phyloP scores from a whole-genome alignment of 1,284 basidiomycete genomes.

The Microbotryum intermedium region DNA sequence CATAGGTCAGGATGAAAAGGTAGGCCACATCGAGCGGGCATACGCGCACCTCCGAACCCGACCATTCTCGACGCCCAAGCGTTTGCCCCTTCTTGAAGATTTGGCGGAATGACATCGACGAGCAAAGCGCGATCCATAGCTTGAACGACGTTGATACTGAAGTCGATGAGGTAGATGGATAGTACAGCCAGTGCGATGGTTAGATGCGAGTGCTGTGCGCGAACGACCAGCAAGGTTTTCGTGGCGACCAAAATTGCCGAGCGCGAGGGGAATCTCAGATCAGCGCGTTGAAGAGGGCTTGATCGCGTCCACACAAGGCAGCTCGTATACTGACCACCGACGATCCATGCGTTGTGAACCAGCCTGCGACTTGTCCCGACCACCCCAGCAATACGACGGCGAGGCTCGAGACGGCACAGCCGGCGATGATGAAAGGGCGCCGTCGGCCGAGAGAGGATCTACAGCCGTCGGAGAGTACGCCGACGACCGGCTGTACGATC shows the following conservation, averaged over 20 bases:
- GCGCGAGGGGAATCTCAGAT: neutral
- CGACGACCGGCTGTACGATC: slow-evolving; percentile 38
- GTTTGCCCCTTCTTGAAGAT: slow-evolving; percentile 73
- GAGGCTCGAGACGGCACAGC: slow-evolving; percentile 33
- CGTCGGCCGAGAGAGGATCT: slow-evolving; percentile 38
- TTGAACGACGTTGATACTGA: slow-evolving; percentile 85
- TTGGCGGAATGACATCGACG: slow-evolving; percentile 52
- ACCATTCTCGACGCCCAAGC: slow-evolving; percentile 92
- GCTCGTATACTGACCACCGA: slow-evolving; percentile 8
- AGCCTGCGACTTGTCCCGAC: slow-evolving; percentile 33
- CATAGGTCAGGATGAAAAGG: neutral
- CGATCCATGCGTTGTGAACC: slow-evolving; percentile 18
- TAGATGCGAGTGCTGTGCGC: slow-evolving; percentile 50
- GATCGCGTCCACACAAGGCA: neutral
- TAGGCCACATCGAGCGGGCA: neutral
- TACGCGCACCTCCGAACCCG: slow-evolving; percentile 19
- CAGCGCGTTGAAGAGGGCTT: neutral
- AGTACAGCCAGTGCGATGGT: slow-evolving; percentile 72
- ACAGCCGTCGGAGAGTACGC: slow-evolving; percentile 38
- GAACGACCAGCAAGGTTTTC: neutral
- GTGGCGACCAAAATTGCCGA: neutral
- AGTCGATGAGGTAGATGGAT: slow-evolving; percentile 83
- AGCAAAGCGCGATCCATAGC: slow-evolving; percentile 74
- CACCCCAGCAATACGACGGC: slow-evolving; percentile 38
- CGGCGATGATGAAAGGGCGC: slow-evolving; percentile 38